Evolutionary conservation across 2,329 filamentous ascomycete genomes (phyloP).

Genomic region (Diaporthe sp.): DNA sequence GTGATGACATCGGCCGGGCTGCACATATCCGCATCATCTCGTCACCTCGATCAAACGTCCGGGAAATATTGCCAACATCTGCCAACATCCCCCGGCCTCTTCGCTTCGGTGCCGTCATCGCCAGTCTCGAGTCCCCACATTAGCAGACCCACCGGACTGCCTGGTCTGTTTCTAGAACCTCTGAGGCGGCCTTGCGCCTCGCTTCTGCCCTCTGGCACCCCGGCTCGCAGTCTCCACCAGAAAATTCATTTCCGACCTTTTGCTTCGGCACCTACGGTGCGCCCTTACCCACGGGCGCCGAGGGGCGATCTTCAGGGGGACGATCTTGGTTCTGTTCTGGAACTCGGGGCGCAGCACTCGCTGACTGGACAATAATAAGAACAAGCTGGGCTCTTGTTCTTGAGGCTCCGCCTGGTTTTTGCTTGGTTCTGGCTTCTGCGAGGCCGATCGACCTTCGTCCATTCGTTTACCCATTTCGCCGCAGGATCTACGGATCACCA

Average conservation of each 20-base stretch:
- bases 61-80: constrained; percentile 18
- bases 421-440: constrained; percentile 15
- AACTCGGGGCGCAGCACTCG: constrained; percentile 15
- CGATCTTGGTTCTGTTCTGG: constrained; percentile 22
- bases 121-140: constrained; percentile 33
- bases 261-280: constrained; percentile 13
- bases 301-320: constrained; percentile 26
- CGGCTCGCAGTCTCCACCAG: constrained; percentile 28
- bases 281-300: constrained; percentile 28
- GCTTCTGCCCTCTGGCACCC: constrained; percentile 22
- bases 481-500: constrained; percentile 34
- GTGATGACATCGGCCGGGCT: constrained; percentile 20
- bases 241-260: constrained; percentile 26
- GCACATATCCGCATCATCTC: constrained; percentile 16
- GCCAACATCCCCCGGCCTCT: background rate
- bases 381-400: constrained; percentile 23
- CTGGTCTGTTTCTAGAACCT: constrained; percentile 20
- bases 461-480: constrained; percentile 33
- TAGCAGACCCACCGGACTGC: constrained; percentile 11
- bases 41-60: constrained; percentile 1
- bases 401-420: constrained; percentile 1
- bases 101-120: constrained; percentile 30
- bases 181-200: background rate
- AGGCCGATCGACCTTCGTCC: constrained; percentile 34
- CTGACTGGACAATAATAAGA: constrained; percentile 31